phyloP scores from a whole-genome alignment of 1,284 basidiomycete genomes.

The Rhodofomes roseus region DNA sequence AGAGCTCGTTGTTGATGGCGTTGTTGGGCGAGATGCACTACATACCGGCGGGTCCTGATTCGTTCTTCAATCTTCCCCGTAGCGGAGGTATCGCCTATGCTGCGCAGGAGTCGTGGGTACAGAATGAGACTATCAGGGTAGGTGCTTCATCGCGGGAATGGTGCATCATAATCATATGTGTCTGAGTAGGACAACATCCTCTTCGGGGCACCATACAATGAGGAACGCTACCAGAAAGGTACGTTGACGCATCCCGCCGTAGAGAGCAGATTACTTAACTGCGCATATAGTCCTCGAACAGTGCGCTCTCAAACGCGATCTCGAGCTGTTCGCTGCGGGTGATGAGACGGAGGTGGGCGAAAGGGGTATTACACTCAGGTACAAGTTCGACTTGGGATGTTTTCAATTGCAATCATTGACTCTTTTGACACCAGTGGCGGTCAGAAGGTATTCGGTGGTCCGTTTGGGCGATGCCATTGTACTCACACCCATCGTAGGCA shows the following conservation, averaged over 20 bases:
- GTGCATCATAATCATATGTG: no score
- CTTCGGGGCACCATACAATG: slow-evolving; percentile 39
- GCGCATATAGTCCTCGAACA: slow-evolving; percentile 46
- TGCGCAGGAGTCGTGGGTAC: slow-evolving; percentile 76
- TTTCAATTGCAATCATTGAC: background rate
- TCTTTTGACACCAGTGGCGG: slow-evolving; percentile 44
- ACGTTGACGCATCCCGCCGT: background rate
- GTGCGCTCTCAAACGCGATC: slow-evolving; percentile 58
- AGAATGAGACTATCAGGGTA: slow-evolving; percentile 48
- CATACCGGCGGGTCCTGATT: slow-evolving; percentile 43
- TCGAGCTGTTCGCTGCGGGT: slow-evolving; percentile 62
- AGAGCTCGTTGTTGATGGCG: slow-evolving; percentile 50
- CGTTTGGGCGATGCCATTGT: no score
- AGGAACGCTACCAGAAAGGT: slow-evolving; percentile 42
- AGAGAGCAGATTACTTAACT: background rate
- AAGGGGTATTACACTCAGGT: slow-evolving; percentile 53
- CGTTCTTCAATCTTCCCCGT: slow-evolving; percentile 66
- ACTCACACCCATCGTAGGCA: slow-evolving; percentile 31
- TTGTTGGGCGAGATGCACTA: slow-evolving; percentile 66
- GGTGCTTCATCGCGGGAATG: background rate
- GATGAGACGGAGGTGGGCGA: slow-evolving; percentile 69
- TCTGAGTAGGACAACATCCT: slow-evolving; percentile 37
- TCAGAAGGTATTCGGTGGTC: slow-evolving; percentile 51
- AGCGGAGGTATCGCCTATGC: slow-evolving; percentile 67
- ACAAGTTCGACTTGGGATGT: background rate